These are phyloP conservation scores for Pulicaria dysenterica DNA, from an alignment of 129 eudicot genomes.

Conservation along the genomic window DNA sequence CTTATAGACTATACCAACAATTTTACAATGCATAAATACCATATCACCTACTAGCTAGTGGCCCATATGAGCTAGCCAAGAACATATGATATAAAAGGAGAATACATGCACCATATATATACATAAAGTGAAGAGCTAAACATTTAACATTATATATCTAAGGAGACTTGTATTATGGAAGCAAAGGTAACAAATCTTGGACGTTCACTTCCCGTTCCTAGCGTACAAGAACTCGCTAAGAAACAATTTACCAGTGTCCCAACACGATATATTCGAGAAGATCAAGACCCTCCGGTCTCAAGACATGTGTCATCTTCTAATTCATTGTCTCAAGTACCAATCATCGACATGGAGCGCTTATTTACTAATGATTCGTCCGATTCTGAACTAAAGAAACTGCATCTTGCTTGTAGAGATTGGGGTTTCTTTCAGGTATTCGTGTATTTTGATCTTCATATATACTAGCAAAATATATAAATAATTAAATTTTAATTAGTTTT, in stretches of 20 bases:
- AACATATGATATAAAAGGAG: too few relatives aligned
- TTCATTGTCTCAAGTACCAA: neutral
- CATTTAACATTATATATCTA: too few relatives aligned
- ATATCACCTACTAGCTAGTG: too few relatives aligned
- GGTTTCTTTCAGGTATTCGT: neutral
- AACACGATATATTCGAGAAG: neutral
- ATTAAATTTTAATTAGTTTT: neutral
- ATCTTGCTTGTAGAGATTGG: neutral
- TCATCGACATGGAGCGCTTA: neutral
- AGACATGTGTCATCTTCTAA: neutral
- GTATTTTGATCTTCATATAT: neutral
- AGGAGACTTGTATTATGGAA: neutral
- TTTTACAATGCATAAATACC: too few relatives aligned
- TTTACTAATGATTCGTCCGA: neutral
- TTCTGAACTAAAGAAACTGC: neutral
- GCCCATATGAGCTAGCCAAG: too few relatives aligned
- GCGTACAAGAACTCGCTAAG: slow-evolving; percentile 1
- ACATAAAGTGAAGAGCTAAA: too few relatives aligned
- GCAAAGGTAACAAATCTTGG: neutral
- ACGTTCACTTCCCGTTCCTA: neutral
- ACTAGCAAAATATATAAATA: neutral
- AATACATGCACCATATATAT: too few relatives aligned
- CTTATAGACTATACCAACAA: too few relatives aligned
- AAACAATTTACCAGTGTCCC: neutral
- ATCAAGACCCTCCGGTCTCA: neutral